phyloP scores from a whole-genome alignment of 2,329 filamentous ascomycete species.

The Neurospora sp. region DNA sequence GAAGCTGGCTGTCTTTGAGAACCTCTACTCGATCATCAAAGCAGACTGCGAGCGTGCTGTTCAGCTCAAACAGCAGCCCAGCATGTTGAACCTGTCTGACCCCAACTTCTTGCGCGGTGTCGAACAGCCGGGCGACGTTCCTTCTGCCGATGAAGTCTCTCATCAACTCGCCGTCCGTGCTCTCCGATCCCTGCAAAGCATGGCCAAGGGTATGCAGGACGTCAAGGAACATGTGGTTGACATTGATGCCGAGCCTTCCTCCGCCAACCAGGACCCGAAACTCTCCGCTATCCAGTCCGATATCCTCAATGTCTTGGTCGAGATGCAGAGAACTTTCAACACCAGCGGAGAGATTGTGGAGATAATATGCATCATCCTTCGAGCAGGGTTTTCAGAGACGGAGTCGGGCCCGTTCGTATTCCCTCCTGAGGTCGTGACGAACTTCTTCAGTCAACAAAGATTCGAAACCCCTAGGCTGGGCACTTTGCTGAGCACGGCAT shows the following conservation, averaged over 20 bases:
- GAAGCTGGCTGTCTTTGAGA: constrained; percentile 44
- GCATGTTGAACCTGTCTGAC: constrained; percentile 16
- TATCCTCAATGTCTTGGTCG: constrained; percentile 37
- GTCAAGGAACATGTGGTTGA: constrained; percentile 59
- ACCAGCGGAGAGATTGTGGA: constrained; percentile 60
- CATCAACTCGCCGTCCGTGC: constrained; percentile 43
- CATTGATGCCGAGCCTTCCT: constrained; percentile 39
- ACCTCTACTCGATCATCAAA: constrained; percentile 52
- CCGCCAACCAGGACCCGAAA: constrained; percentile 1
- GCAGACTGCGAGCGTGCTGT: constrained; percentile 44
- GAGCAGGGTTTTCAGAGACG: constrained; percentile 65
- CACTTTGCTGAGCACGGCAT: constrained; percentile 60
- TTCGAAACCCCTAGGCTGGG: constrained; percentile 57
- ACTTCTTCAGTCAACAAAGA: constrained; percentile 52
- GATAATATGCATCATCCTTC: constrained; percentile 60
- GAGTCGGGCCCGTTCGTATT: constrained; percentile 71
- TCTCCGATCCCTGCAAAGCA: constrained; percentile 57
- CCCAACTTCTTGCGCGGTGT: constrained; percentile 15
- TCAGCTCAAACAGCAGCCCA: constrained; percentile 24
- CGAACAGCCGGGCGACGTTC: constrained; percentile 10
- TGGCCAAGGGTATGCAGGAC: constrained; percentile 64
- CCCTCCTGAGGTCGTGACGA: constrained; percentile 52
- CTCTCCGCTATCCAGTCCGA: constrained; percentile 31
- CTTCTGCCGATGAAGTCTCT: constrained; percentile 32
- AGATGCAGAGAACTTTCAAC: constrained; percentile 43